Base-by-base conservation (phyloP, 2,329 filamentous ascomycete genomes). In the Lachnellula willkommii region DNA sequence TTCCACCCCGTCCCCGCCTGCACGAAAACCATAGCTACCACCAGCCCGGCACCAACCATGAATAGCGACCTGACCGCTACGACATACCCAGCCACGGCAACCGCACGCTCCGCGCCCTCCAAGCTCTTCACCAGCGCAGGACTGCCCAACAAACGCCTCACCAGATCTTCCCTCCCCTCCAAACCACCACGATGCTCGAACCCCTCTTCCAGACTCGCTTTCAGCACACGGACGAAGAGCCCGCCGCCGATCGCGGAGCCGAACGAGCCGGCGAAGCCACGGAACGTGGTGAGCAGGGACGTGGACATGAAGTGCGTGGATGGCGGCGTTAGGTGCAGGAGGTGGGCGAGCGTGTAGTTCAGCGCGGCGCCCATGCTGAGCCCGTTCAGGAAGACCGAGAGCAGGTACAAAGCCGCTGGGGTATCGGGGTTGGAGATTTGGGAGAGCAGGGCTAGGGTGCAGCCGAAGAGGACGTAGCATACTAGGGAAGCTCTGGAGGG, bases 301-400 rank as follows among this genome's bases (percentile, higher is more conserved):
- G 87, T 90, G 3, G 87, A 83, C 50, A 94, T 83, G 65, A 88
- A 90, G 65, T 92, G 88, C 1, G 84, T 82, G 6, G 81, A 77
- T 0, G 81, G 76, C 0, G 76, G 74, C 0, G 86, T 88, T 5
- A 93, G 76, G 68, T 94, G 88, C 4, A 95, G 77, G 5, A 92
- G 70, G 65, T 95, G 90, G 0, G 89, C 88, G 2, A 95, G 79
- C 0, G 87, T 88, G 71, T 95, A 95, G 70, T 93, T 94, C 55
- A 93, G 74, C 5, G 82, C 78, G 0, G 87, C 84, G 12, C 90
- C 90, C 0, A 86, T 88, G 59, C 80, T 79, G 45, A 91, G 75
- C 0, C 90, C 90, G 66, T 92, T 91, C 47, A 79, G 47, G 65
- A 91, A 85, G 1, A 90, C 78, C 15, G 81, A 71, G 4, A 77